Conservation (phyloP, 1,139 yeast genomes). For the Candida buenavistaensis region DNA sequence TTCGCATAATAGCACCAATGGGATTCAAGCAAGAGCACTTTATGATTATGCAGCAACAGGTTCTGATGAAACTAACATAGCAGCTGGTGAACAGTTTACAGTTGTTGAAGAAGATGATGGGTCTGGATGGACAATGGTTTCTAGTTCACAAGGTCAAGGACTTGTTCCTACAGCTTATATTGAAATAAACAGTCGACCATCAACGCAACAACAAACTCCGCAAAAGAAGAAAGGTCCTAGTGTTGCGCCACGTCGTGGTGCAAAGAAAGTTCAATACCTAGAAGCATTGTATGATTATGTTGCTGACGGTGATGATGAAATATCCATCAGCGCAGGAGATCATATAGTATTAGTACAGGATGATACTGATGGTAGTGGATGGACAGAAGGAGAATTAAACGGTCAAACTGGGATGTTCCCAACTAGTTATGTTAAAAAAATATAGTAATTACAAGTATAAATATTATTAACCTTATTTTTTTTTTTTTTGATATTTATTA, state of each 20-base stretch:
- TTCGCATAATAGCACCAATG: slow-evolving; percentile 17
- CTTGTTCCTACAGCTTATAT: slow-evolving; percentile 86
- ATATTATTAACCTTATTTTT: not conserved
- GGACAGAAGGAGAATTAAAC: slow-evolving; percentile 90
- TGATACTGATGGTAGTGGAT: slow-evolving; percentile 86
- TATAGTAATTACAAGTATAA: slow-evolving; percentile 13
- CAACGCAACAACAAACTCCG: slow-evolving; percentile 1
- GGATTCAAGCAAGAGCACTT: slow-evolving; percentile 51
- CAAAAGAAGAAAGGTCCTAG: slow-evolving; percentile 64
- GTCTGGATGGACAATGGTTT: slow-evolving; percentile 85
- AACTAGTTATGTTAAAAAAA: slow-evolving; percentile 60
- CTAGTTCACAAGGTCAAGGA: slow-evolving; percentile 52
- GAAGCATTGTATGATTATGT: slow-evolving; percentile 77
- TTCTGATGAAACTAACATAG: slow-evolving; percentile 68
- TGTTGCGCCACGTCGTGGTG: slow-evolving; percentile 84
- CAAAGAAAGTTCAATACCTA: slow-evolving; percentile 61
- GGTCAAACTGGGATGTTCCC: slow-evolving; percentile 82
- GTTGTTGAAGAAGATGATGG: slow-evolving; percentile 78
- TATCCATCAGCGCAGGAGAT: slow-evolving; percentile 74
- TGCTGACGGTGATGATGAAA: slow-evolving; percentile 83
- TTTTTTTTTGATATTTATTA: slow-evolving; percentile 1
- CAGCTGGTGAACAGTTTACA: slow-evolving; percentile 59
- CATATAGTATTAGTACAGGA: slow-evolving; percentile 60
- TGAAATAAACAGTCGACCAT: slow-evolving; percentile 34
- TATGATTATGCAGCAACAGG: slow-evolving; percentile 73